A percentile compares a stretch with the other conserved stretches of the same genome.
phyloP scores from a whole-genome alignment of 495 filamentous ascomycete species.

The Monascus purpureus region DNA sequence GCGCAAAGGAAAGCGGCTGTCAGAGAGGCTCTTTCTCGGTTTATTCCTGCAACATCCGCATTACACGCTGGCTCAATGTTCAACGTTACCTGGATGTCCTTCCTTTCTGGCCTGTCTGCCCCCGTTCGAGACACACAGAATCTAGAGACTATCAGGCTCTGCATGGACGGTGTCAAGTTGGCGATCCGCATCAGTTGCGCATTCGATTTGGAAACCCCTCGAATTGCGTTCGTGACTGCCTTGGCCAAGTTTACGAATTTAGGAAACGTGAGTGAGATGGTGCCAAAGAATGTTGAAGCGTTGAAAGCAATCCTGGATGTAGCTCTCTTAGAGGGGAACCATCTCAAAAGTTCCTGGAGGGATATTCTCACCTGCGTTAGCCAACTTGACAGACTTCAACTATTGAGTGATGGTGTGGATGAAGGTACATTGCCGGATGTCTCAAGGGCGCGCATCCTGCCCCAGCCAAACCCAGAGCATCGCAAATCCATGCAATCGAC shows the following conservation, averaged over 20 bases:
- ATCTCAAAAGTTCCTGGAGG: constrained; percentile 80
- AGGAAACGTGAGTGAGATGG: constrained; percentile 90
- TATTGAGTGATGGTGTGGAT: constrained; percentile 88
- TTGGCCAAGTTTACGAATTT: constrained; percentile 89
- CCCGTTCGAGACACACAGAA: constrained; percentile 86
- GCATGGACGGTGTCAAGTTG: constrained; percentile 89
- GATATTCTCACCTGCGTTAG: constrained; percentile 92
- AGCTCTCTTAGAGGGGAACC: constrained; percentile 81
- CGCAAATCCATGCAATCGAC: constrained; percentile 55
- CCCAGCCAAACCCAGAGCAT: constrained; percentile 27
- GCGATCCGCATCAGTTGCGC: constrained; percentile 85
- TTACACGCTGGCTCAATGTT: constrained; percentile 98
- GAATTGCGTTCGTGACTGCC: constrained; percentile 87
- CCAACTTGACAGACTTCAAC: constrained; percentile 87
- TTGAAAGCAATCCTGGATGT: constrained; percentile 82
- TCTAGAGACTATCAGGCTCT: constrained; percentile 75
- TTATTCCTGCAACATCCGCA: constrained; percentile 82
- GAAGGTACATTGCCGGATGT: constrained; percentile 88
- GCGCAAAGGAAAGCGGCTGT: constrained; percentile 67
- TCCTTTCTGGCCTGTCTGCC: constrained; percentile 83
- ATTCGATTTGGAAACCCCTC: constrained; percentile 80
- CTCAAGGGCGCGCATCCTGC: constrained; percentile 62
- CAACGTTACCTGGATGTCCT: constrained; percentile 98
- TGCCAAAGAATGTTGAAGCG: constrained; percentile 90
- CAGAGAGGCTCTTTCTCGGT: constrained; percentile 54